Evolutionary conservation across 2,329 filamentous ascomycete species (phyloP), one percentile per base, ranked within the genome.

Genomic region (Alternaria ethzedia): DNA sequence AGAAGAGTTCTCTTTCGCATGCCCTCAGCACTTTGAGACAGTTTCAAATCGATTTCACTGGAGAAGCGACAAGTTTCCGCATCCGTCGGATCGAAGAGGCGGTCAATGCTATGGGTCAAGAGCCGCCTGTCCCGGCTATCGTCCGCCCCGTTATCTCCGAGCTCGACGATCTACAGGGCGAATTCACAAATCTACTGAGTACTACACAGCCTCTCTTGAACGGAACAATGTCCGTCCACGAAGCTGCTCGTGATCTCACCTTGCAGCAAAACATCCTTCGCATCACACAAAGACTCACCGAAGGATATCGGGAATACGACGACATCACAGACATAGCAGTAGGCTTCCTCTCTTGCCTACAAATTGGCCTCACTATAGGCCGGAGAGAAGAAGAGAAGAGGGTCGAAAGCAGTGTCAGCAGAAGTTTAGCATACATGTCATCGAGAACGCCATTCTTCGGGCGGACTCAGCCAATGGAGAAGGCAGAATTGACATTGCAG

Each of bases 261-360:
- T 54, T 86, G 30, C 84, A 83, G 54, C 81, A 83, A 41, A 89
- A 89, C 61, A 82, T 96, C n/a, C 81, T 83, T 7, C 88, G 91
- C 65, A 87, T 97, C 43, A 87, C 91, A 54, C 83, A 86, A 57
- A 88, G 94, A 47, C 85, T 99, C 8, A 86, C 85, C 2, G 84
- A 87, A 28, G 86, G 89, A 36, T 96, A 94, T 75, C 86, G 89
- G 43, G 89, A 89, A 13, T 98, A 97, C 73, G 92, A 93, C 64
- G 96, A 99, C 75, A 88, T 98, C 70, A 92, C 91, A 0, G 85
- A 87, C 47, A 94, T 93, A 5, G 86, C 93, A 11, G 85, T 93
- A 47, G 92, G 91, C 56, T 91, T 97, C 67, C 83, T 98, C 46
- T 89, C 91, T 61, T 92, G 92, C 70, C 82, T 98, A 10, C 88